These are phyloP conservation scores for Tothia fuscella DNA, from an alignment of 2,329 filamentous ascomycete species.

Conservation along the genomic window DNA sequence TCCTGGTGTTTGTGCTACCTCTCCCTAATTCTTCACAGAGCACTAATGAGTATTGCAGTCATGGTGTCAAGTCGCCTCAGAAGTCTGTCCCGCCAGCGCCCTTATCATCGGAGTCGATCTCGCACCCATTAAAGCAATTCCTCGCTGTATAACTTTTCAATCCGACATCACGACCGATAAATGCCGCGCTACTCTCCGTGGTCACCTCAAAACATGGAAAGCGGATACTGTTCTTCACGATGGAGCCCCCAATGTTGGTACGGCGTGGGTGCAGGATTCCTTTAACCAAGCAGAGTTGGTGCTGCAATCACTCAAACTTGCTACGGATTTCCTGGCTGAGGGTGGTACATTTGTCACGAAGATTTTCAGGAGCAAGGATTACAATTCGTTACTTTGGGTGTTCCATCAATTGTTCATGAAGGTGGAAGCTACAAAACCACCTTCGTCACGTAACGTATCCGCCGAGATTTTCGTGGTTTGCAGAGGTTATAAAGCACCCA, in stretches of 20 bases:
- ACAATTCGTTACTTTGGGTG: conserved; percentile 91
- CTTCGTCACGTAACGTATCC: conserved; percentile 88
- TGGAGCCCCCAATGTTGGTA: conserved; percentile 94
- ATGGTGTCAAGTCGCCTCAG: conserved; percentile 93
- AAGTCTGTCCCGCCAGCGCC: conserved; percentile 82
- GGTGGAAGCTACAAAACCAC: conserved; percentile 94
- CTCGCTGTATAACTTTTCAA: conserved; percentile 88
- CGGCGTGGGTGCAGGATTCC: conserved; percentile 94
- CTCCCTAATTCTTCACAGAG: conserved; percentile 7
- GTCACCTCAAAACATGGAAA: conserved; percentile 91
- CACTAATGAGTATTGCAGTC: conserved; percentile 38
- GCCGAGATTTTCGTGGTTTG: conserved; percentile 99
- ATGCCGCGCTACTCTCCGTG: conserved; percentile 77
- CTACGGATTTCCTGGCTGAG: conserved; percentile 81
- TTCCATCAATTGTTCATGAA: conserved; percentile 93
- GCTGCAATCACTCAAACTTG: conserved; percentile 80
- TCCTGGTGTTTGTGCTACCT: conserved; percentile 55
- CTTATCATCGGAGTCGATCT: conserved; percentile 93
- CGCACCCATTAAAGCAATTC: conserved; percentile 89
- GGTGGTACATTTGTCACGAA: conserved; percentile 95
- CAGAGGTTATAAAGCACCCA: conserved; percentile 87
- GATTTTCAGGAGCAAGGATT: conserved; percentile 94
- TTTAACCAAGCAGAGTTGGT: conserved; percentile 94
- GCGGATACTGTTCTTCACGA: conserved; percentile 93
- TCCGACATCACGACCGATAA: conserved; percentile 97